Evolutionary conservation across 768 basidiomycete species (phyloP), one percentile per base, ranked within the genome.

Genomic region (Mrakia gelida): DNA sequence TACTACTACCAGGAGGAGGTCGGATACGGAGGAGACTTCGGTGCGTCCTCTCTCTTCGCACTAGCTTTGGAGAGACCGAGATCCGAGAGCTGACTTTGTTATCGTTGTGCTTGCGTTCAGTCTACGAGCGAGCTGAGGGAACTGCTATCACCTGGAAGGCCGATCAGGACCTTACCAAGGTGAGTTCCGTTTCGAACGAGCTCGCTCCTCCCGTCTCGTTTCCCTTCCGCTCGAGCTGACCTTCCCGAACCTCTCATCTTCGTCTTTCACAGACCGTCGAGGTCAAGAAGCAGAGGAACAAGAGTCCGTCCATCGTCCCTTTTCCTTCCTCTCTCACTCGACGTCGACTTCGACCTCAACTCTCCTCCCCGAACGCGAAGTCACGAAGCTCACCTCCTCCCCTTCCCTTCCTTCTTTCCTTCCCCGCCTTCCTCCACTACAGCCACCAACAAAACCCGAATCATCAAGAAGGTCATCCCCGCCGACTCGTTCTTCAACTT

Each of bases 401-500:
- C 30, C 9, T n/a, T 52, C 56, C 34, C 32, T 49, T 54, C 59
- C 45, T 73, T 38, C 30, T 8, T n/a, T 52, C 38, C 38, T 26
- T n/a, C 59, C 54, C n/a, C 62, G 38, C 43, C 26, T 73, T 34
- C 11, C 56, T 10, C 21, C 49, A 2, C 49, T 23, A n/a, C 75
- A 87, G 86, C 86, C 80, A 87, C 86, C 76, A 86, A 86, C 83
- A 86, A 86, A 79, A 87, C 86, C 65, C 85, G 87, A 63, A 84
- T 86, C 73, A 85, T 87, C 82, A 85, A 85, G 85, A 98, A 98
- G 87, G 91, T 92, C 9, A 90, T 89, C 81, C 92, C 94, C 13
- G 91, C 92, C 9, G 93, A 95, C 49, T 98, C 96, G 21, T 98
- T 99, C 89, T 99, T 99, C 91, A 94, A 94, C 88, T 99, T 98